Evolutionary conservation across 106 monocot genomes (phyloP), one percentile per base, ranked within the genome.

Genomic region (Allium fistulosum): DNA sequence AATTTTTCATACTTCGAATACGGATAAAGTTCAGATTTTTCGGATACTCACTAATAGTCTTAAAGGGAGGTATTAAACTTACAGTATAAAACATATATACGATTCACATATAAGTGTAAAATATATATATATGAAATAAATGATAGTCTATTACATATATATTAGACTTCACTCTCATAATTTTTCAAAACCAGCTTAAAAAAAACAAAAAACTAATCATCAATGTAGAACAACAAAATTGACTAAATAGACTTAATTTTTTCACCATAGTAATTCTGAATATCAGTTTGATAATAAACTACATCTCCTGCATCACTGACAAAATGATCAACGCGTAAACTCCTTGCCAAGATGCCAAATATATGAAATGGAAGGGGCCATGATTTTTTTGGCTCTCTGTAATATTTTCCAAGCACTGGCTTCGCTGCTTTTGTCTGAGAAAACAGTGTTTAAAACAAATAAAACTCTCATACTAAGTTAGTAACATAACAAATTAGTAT

Each of bases 341-440:
- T 85, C 53, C 67, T 77, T n/a, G 50, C 59, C 10, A 85, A 65
- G 61, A 62, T 71, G 48, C 62, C 61, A 26, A 82, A 37, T 48
- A 85, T 49, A 63, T 81, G 78, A 53, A 85, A 64, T 46, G 85
- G 85, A 1, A 80, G 22, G 3, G 81, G 78, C 4, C 60, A 64
- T 12, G 85, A 85, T 65, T 67, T 78, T 71, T 78, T 55, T 3
- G 85, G 85, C 26, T 85, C 85, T 53, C 75, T 67, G 78, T 85
- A 85, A 65, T 85, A 85, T 58, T 81, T 85, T 10, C 81, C 80
- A 5, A 85, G 78, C 28, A 85, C 85, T 9, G 74, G 80, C 61
- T 57, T 76, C 4, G 78, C 85, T 62, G 85, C 85, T 47, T 74
- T 56, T 7, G 85, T 85, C 85, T 85, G 77, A 37, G 37, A 18